phyloP scores from a whole-genome alignment of 768 basidiomycete genomes.

The Rhizopogon roseolus region DNA sequence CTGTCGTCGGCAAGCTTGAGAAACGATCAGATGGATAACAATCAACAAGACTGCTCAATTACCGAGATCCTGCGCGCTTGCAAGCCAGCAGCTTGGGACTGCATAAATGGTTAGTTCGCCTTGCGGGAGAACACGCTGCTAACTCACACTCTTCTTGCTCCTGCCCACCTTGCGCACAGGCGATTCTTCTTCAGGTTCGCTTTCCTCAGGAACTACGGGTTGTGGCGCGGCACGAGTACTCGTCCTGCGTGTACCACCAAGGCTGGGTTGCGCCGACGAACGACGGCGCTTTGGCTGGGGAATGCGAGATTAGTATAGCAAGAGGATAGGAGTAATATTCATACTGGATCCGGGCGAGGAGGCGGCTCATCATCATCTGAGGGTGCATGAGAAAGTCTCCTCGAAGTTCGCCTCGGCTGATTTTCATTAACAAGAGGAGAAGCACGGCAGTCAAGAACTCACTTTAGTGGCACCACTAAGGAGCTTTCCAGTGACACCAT shows the following conservation, averaged over 20 bases:
- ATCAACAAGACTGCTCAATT: conserved; percentile 24
- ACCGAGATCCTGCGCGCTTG: conserved; percentile 54
- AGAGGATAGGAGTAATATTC: conserved; percentile 17
- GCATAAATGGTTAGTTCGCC: conserved; percentile 3
- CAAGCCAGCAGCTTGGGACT: conserved; percentile 47
- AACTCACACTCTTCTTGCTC: conserved; percentile 53
- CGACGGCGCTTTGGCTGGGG: conserved; percentile 71
- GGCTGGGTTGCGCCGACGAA: conserved; percentile 70
- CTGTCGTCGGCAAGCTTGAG: conserved; percentile 53
- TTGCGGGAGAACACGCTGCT: conserved; percentile 1
- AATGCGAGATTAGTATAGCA: conserved; percentile 10
- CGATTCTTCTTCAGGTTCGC: conserved; percentile 67
- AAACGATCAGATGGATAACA: conserved; percentile 2
- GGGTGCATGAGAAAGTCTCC: conserved; percentile 59
- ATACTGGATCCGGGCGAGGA: conserved; percentile 52
- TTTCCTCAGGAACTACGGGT: conserved; percentile 60
- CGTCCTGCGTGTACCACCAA: conserved; percentile 46
- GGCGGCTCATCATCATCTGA: conserved; percentile 36
- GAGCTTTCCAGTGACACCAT: conserved; percentile 76
- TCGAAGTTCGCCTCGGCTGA: conserved; percentile 51
- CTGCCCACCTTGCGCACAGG: conserved; percentile 57
- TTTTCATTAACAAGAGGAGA: conserved; percentile 9
- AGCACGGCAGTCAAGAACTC: conserved; percentile 3
- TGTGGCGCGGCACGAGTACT: conserved; percentile 29
- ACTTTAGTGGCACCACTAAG: conserved; percentile 48